phyloP scores from a whole-genome alignment of 1,139 yeast species.

The Tardiomyces depauwii region DNA sequence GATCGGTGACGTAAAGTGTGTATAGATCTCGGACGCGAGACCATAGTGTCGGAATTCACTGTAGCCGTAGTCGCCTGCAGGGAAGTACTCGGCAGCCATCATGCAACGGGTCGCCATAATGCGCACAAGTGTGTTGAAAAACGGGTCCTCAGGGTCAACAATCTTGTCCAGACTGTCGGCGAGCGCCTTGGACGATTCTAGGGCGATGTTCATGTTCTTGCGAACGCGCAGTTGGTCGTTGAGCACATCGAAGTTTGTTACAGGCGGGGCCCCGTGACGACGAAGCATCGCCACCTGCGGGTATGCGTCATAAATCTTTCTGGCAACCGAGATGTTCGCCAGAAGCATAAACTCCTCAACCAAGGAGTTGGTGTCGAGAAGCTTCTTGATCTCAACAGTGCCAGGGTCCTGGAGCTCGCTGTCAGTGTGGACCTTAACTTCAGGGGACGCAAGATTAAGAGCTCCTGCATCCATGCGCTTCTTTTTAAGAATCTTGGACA shows the following conservation, averaged over 20 bases:
- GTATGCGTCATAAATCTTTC: conserved; percentile 80
- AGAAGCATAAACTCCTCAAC: conserved; percentile 98
- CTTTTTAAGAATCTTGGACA: conserved; percentile 78
- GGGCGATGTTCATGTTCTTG: conserved; percentile 58
- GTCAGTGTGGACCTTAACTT: conserved; percentile 94
- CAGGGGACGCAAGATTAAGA: conserved; percentile 92
- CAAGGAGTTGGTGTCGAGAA: conserved; percentile 83
- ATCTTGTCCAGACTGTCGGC: conserved; percentile 93
- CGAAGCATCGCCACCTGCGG: conserved; percentile 97
- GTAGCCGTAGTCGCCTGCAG: conserved; percentile 84
- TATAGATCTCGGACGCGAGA: conserved; percentile 91
- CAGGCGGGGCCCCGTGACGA: conserved; percentile 94
- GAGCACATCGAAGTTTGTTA: conserved; percentile 78
- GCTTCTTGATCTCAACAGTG: conserved; percentile 84
- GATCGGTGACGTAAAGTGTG: conserved; percentile 97
- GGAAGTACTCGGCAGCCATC: conserved; percentile 98
- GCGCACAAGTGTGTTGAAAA: conserved; percentile 86
- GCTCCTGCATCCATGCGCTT: conserved; percentile 93
- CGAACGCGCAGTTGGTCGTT: conserved; percentile 85
- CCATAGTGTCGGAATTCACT: conserved; percentile 98
- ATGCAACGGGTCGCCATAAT: conserved; percentile 98
- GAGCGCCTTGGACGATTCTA: conserved; percentile 80
- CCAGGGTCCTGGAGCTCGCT: conserved; percentile 96
- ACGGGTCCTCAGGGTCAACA: conserved; percentile 70
- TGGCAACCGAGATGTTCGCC: conserved; percentile 93